Conservation (phyloP, 768 basidiomycete genomes). For the Leccinum sublutescens region DNA sequence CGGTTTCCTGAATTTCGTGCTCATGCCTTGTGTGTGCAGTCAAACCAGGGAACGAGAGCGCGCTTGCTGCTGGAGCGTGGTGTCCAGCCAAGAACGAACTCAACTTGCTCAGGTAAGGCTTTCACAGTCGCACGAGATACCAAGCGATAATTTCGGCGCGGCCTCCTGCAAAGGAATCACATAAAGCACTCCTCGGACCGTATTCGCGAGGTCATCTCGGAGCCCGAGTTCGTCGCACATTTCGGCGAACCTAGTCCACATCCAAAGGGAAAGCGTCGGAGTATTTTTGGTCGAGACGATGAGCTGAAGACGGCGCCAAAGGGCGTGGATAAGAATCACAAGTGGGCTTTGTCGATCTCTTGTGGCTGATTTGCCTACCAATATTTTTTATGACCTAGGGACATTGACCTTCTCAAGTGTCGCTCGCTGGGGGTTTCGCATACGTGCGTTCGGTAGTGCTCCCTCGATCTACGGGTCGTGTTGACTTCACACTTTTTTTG, state of each 20-base stretch:
- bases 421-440: conserved; percentile 71
- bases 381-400: conserved; percentile 40
- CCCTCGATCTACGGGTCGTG: background rate
- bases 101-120: conserved; percentile 61
- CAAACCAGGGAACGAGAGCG: conserved; percentile 60
- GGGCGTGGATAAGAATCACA: conserved; percentile 80
- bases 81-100: conserved; percentile 79
- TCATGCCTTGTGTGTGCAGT: conserved; percentile 41
- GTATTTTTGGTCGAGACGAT: conserved; percentile 84
- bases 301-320: conserved; percentile 91
- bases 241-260: conserved; percentile 72
- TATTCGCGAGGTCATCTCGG: conserved; percentile 65
- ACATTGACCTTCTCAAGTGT: conserved; percentile 90
- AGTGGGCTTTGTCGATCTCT: conserved; percentile 39
- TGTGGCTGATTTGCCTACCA: background rate
- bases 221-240: conserved; percentile 65
- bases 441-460: conserved; percentile 39
- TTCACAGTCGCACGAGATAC: background rate
- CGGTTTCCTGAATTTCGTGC: background rate
- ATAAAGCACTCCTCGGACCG: conserved; percentile 59
- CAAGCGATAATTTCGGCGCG: background rate
- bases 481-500: conserved; percentile 15
- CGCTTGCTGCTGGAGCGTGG: conserved; percentile 82
- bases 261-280: conserved; percentile 61
- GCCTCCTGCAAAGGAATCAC: conserved; percentile 46